Percentiles rank a stretch among this genome's conserved stretches.
phyloP scores from a whole-genome alignment of 495 filamentous ascomycete species.

The Parathielavia hyrcaniae region DNA sequence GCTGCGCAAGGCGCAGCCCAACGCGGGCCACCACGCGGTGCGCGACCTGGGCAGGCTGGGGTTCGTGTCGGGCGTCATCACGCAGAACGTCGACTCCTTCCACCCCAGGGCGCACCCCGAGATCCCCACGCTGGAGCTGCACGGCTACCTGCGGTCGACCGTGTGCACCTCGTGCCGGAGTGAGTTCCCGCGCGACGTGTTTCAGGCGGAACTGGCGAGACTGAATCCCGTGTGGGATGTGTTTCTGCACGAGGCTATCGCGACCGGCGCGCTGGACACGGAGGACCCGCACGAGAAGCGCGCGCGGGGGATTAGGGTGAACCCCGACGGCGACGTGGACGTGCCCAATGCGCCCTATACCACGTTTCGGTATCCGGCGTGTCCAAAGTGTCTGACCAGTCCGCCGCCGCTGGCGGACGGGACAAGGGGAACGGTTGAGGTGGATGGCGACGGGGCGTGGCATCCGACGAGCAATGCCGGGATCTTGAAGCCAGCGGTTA shows the following conservation, averaged over 20 bases:
- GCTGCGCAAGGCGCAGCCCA: constrained; percentile 70
- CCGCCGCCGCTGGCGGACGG: constrained; percentile 59
- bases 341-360: constrained; percentile 81
- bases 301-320: constrained; percentile 66
- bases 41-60: constrained; percentile 63
- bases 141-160: constrained; percentile 78
- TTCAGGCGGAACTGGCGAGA: constrained; percentile 66
- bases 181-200: constrained; percentile 59
- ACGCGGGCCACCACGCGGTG: constrained; percentile 72
- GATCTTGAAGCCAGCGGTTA: constrained; percentile 82
- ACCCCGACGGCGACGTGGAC: constrained; percentile 93
- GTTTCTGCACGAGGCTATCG: constrained; percentile 65
- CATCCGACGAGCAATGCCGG: constrained; percentile 60
- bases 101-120: constrained; percentile 71
- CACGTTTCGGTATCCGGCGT: constrained; percentile 86
- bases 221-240: constrained; percentile 84
- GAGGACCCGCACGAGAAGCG: constrained; percentile 66
- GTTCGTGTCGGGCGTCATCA: constrained; percentile 69
- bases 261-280: constrained; percentile 66
- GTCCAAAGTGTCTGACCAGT: constrained; percentile 66
- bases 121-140: constrained; percentile 73
- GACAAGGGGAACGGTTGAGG: constrained; percentile 51
- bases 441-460: constrained; percentile 81
- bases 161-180: constrained; percentile 72
- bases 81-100: constrained; percentile 96